phyloP scores from a whole-genome alignment of 106 monocot genomes.

The Acorus gramineus region DNA sequence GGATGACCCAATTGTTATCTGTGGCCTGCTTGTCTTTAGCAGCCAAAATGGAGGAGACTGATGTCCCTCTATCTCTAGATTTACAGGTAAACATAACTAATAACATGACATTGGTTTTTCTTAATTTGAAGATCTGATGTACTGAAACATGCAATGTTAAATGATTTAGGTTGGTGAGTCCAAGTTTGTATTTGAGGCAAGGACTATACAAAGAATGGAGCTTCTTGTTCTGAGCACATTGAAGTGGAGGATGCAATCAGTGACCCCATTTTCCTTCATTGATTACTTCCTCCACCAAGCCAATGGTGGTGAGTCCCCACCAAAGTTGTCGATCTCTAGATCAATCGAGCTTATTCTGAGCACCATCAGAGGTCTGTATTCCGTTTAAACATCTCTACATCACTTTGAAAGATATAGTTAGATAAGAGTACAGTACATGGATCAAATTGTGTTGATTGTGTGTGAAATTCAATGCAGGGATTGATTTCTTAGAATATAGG shows the following conservation, averaged over 20 bases:
- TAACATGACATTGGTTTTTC: background rate
- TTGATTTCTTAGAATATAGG: conserved; percentile 57
- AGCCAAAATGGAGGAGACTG: conserved; percentile 76
- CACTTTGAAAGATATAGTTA: no score
- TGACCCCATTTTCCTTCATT: conserved; percentile 84
- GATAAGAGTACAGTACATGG: no score
- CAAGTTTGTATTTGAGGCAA: conserved; percentile 73
- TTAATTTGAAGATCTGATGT: background rate
- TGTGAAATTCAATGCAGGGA: conserved; percentile 35
- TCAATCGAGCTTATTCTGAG: conserved; percentile 52
- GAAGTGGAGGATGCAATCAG: conserved; percentile 88
- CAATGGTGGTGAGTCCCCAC: conserved; percentile 26
- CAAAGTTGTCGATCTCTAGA: conserved; percentile 21
- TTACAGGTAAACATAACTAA: conserved; percentile 42
- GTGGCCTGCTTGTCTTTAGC: conserved; percentile 81
- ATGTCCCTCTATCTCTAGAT: conserved; percentile 54
- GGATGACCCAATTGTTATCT: conserved; percentile 76
- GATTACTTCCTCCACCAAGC: conserved; percentile 79
- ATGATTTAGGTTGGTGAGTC: conserved; percentile 44
- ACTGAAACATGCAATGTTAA: no score
- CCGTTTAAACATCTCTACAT: no score
- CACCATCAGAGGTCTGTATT: conserved; percentile 47
- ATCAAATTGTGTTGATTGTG: conserved; percentile 4
- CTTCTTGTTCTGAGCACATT: conserved; percentile 82
- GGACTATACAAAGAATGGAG: conserved; percentile 94